Percentiles rank a stretch among this genome's conserved stretches.
Conservation (phyloP, 2,329 filamentous ascomycete genomes). For the Didymella pinodella region DNA sequence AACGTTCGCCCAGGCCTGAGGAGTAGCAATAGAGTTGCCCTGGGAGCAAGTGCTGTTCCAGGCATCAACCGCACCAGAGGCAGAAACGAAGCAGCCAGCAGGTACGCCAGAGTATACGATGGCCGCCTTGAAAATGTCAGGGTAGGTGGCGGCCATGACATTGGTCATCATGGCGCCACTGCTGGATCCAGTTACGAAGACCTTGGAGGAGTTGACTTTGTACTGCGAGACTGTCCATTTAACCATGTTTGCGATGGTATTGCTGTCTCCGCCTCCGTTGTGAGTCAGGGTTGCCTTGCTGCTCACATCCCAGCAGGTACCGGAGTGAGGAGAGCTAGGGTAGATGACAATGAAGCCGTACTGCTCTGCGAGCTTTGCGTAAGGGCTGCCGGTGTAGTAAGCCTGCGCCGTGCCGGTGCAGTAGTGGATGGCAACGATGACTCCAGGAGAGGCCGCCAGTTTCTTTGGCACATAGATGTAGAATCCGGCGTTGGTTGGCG, state of each 20-base stretch:
- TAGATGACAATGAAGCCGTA: slow-evolving; percentile 70
- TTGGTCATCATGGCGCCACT: slow-evolving; percentile 67
- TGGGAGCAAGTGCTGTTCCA: slow-evolving; percentile 64
- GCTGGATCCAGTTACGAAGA: slow-evolving; percentile 64
- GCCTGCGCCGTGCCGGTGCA: slow-evolving; percentile 64
- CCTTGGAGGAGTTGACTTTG: slow-evolving; percentile 58
- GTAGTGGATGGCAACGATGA: slow-evolving; percentile 65
- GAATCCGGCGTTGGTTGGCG: slow-evolving; percentile 60
- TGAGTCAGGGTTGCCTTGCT: slow-evolving; percentile 63
- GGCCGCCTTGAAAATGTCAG: slow-evolving; percentile 62
- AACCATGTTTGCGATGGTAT: slow-evolving; percentile 68
- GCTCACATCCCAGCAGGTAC: slow-evolving; percentile 67
- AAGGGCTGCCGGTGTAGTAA: slow-evolving; percentile 60
- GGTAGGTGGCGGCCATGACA: slow-evolving; percentile 61
- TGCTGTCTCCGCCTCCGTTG: slow-evolving; percentile 64
- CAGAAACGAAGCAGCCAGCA: slow-evolving; percentile 62
- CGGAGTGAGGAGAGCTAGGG: slow-evolving; percentile 61
- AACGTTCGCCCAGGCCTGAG: slow-evolving; percentile 59
- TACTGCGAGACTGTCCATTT: slow-evolving; percentile 62
- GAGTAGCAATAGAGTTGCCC: slow-evolving; percentile 57
- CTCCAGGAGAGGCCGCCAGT: slow-evolving; percentile 56
- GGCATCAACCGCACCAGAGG: slow-evolving; percentile 52
- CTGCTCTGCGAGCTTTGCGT: slow-evolving; percentile 61
- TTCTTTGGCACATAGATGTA: slow-evolving; percentile 61
- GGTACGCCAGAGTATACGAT: slow-evolving; percentile 63